Evolutionary conservation across 73 alveolate species (phyloP).

Genomic region (Diophrys sp.): DNA sequence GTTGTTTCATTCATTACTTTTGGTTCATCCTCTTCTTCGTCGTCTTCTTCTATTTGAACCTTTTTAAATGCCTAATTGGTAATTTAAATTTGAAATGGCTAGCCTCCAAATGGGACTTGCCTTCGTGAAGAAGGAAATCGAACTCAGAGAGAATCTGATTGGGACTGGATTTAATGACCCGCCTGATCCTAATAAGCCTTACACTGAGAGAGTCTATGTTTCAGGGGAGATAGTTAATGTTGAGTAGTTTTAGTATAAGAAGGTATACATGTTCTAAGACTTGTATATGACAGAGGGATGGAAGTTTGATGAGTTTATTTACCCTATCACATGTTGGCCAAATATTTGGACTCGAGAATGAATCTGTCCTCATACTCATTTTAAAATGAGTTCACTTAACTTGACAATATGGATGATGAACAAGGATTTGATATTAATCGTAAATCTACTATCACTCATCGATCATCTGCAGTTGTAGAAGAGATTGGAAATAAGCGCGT

Average conservation of each 20-base stretch:
- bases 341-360: no score
- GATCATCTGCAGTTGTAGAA: conserved; percentile 40
- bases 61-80: conserved; percentile 2
- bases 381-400: neutral
- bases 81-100: neutral
- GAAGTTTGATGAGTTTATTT: conserved; percentile 44
- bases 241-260: conserved; percentile 19
- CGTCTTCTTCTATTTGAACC: conserved; percentile 9
- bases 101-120: conserved; percentile 14
- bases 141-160: conserved; percentile 40
- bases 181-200: conserved; percentile 20
- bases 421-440: neutral
- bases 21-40: neutral
- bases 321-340: conserved; percentile 20
- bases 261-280: conserved; percentile 13
- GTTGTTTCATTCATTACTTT: conserved; percentile 7
- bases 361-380: no score
- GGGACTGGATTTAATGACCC: conserved; percentile 58
- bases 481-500: conserved; percentile 24
- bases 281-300: conserved; percentile 49
- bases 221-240: conserved; percentile 50
- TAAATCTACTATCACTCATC: conserved; percentile 25
- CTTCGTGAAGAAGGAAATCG: conserved; percentile 37
- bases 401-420: neutral
- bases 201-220: conserved; percentile 27